Evolutionary conservation across 805 yeast species (phyloP).

Genomic region (Ogataea allantospora): DNA sequence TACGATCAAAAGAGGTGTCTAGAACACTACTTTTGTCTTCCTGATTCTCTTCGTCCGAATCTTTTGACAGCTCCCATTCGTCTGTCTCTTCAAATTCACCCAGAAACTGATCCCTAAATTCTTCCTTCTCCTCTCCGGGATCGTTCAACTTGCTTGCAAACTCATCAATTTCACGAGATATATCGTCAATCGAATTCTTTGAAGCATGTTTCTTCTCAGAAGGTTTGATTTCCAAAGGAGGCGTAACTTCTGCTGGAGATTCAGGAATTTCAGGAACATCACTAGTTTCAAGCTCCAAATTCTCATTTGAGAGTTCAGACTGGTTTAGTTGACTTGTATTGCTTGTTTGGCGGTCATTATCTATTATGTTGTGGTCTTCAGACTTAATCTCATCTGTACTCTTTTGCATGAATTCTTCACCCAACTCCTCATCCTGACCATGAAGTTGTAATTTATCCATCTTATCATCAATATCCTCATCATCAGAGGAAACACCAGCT

Average conservation of each 20-base stretch:
- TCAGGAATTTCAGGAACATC: no score
- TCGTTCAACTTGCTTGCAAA: slow-evolving; percentile 12
- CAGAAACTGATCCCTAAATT: slow-evolving; percentile 3
- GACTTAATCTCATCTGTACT: background rate
- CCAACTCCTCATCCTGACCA: background rate
- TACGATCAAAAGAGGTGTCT: slow-evolving; percentile 3
- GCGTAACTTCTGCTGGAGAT: background rate
- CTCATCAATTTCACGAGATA: slow-evolving; percentile 17
- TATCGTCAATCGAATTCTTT: slow-evolving; percentile 15
- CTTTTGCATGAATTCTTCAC: background rate
- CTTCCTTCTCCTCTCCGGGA: slow-evolving; percentile 1
- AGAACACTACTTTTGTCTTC: background rate
- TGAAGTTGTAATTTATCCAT: background rate
- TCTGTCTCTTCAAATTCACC: slow-evolving; percentile 4
- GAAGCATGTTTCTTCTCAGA: slow-evolving; percentile 1
- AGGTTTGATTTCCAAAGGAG: background rate
- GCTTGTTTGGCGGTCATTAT: no score
- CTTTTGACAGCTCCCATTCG: background rate
- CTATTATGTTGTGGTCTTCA: no score
- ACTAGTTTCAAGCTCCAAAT: no score
- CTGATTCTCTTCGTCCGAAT: background rate
- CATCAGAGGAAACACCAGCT: background rate
- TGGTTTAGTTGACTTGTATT: background rate
- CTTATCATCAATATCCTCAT: background rate
- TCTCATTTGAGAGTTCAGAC: no score